phyloP scores from a whole-genome alignment of 768 basidiomycete genomes.

The Epithele typhae region DNA sequence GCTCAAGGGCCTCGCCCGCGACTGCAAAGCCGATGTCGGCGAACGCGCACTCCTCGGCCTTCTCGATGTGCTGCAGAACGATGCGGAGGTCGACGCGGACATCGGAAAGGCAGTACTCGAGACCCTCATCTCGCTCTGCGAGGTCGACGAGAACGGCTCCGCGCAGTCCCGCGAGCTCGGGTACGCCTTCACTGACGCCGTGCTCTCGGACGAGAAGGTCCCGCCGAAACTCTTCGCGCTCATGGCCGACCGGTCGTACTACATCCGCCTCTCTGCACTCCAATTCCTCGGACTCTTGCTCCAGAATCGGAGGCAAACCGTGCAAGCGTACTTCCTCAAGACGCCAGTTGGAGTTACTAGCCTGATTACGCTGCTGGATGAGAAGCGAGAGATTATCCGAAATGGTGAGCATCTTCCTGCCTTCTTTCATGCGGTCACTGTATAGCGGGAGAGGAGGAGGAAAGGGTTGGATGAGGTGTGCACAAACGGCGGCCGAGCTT shows the following conservation, averaged over 20 bases:
- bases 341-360: constrained; percentile 73
- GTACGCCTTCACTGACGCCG: constrained; percentile 75
- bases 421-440: neutral
- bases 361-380: constrained; percentile 72
- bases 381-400: constrained; percentile 83
- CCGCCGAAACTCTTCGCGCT: constrained; percentile 74
- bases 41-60: constrained; percentile 72
- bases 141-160: constrained; percentile 55
- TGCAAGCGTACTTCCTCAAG: constrained; percentile 91
- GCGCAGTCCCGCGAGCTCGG: constrained; percentile 60
- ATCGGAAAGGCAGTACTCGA: constrained; percentile 91
- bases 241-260: constrained; percentile 73
- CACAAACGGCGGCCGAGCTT: too few species aligned
- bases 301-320: constrained; percentile 71
- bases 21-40: constrained; percentile 89
- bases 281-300: constrained; percentile 79
- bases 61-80: constrained; percentile 76
- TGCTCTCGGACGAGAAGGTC: constrained; percentile 69
- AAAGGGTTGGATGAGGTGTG: too few species aligned
- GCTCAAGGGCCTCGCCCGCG: constrained; percentile 87
- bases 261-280: constrained; percentile 78
- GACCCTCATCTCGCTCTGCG: constrained; percentile 82
- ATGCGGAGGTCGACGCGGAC: constrained; percentile 88
- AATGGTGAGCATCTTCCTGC: constrained; percentile 75
- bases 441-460: too few species aligned